phyloP scores from a whole-genome alignment of 257 asterid genomes.

The Mentha longifolia region DNA sequence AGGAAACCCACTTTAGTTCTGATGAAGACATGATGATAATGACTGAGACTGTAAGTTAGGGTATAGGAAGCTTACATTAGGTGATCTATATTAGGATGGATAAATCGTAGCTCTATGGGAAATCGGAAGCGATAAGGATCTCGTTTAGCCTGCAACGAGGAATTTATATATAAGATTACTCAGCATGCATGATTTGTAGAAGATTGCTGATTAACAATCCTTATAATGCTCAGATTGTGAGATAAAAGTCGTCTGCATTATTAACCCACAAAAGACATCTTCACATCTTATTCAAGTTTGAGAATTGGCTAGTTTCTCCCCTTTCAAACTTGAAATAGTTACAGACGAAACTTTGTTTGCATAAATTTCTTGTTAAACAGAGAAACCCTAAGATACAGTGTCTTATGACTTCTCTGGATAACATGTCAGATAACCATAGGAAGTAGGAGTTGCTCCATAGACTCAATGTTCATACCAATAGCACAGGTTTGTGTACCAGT shows the following conservation, averaged over 20 bases:
- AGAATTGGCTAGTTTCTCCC: conserved; percentile 11
- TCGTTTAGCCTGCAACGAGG: conserved; percentile 81
- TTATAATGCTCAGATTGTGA: not conserved
- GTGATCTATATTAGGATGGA: conserved; percentile 91
- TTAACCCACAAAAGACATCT: conserved; percentile 10
- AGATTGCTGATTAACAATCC: not conserved
- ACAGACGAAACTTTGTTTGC: conserved; percentile 5
- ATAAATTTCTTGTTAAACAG: conserved; percentile 6
- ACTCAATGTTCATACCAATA: not conserved
- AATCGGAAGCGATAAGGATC: conserved; percentile 94
- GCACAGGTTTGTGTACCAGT: not conserved
- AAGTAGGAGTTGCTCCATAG: conserved; percentile 1
- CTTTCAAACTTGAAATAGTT: not conserved
- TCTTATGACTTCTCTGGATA: conserved; percentile 19
- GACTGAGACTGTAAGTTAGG: conserved; percentile 18
- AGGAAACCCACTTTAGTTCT: conserved; percentile 17
- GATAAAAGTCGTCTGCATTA: not conserved
- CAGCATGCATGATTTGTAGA: conserved; percentile 11
- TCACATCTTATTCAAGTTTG: conserved; percentile 14
- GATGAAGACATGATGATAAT: conserved; percentile 12
- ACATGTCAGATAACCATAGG: conserved; percentile 22
- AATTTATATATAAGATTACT: conserved; percentile 31
- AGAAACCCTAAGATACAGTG: not conserved
- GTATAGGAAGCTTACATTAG: conserved; percentile 61
- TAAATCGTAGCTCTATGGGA: conserved; percentile 94